These are phyloP conservation scores for Trichoderma reesei DNA, from an alignment of 495 filamentous ascomycete genomes.

Conservation along the genomic window DNA sequence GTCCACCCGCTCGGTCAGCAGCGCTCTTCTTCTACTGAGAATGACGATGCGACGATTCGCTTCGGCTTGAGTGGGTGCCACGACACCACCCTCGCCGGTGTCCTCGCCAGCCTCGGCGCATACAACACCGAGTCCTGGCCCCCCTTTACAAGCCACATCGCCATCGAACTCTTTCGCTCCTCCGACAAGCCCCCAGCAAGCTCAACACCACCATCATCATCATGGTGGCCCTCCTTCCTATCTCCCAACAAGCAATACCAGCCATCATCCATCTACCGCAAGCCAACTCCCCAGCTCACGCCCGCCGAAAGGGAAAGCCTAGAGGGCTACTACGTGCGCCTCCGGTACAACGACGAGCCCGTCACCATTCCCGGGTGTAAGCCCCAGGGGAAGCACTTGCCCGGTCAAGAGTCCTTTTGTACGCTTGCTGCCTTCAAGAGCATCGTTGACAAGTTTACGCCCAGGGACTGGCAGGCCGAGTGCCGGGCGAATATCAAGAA, in stretches of 20 bases:
- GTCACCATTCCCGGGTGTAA: conserved; percentile 76
- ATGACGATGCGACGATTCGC: conserved; percentile 14
- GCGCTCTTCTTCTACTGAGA: conserved; percentile 32
- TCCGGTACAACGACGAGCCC: conserved; percentile 81
- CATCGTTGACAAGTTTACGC: conserved; percentile 84
- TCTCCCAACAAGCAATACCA: conserved; percentile 13
- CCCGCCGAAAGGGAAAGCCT: conserved; percentile 42
- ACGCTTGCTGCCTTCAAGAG: conserved; percentile 86
- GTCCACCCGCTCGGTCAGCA: conserved; percentile 36
- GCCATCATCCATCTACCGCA: conserved; percentile 40
- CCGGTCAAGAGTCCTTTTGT: conserved; percentile 86
- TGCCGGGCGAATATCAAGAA: conserved; percentile 58
- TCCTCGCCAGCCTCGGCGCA: conserved; percentile 69
- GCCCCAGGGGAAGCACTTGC: conserved; percentile 66
- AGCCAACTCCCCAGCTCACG: conserved; percentile 37
- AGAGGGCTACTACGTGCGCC: conserved; percentile 77
- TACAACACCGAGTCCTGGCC: conserved; percentile 72
- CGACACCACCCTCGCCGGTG: conserved; percentile 80
- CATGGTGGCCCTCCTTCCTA: conserved; percentile 41
- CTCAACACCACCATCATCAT: conserved; percentile 12
- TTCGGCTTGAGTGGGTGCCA: conserved; percentile 77
- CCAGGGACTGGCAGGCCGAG: conserved; percentile 64
- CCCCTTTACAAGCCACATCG: conserved; percentile 83
- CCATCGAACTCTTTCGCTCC: conserved; percentile 76
- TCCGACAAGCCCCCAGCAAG: conserved; percentile 13